phyloP scores from a whole-genome alignment of 2,329 filamentous ascomycete species.

The Myriangium duriaei region DNA sequence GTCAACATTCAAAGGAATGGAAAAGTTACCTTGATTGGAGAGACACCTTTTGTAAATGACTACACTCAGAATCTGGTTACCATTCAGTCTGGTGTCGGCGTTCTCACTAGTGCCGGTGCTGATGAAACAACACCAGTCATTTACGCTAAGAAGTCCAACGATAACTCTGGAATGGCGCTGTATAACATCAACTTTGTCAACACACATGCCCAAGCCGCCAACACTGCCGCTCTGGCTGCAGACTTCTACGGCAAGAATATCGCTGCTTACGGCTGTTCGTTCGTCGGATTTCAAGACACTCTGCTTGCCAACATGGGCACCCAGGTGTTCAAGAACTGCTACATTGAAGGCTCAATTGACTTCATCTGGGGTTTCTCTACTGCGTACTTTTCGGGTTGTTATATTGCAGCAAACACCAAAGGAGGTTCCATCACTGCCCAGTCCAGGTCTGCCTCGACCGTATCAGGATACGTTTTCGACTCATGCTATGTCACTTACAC shows the following conservation, averaged over 20 bases:
- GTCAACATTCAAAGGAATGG: conserved; percentile 29
- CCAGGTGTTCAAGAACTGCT: conserved; percentile 20
- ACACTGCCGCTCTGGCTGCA: conserved; percentile 24
- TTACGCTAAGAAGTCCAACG: conserved; percentile 31
- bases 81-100: conserved; percentile 27
- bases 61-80: conserved; percentile 27
- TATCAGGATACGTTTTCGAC: conserved; percentile 25
- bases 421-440: conserved; percentile 27
- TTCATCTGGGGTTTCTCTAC: conserved; percentile 33
- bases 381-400: conserved; percentile 30
- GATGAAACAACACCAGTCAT: conserved; percentile 35
- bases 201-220: conserved; percentile 21
- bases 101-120: conserved; percentile 28
- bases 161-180: conserved; percentile 17
- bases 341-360: conserved; percentile 26
- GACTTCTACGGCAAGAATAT: conserved; percentile 23
- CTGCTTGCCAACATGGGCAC: conserved; percentile 20
- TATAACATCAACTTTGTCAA: conserved; percentile 25
- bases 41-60: conserved; percentile 24
- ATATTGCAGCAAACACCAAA: conserved; percentile 23
- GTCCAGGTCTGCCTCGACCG: conserved; percentile 25
- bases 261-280: conserved; percentile 22
- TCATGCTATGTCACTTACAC: conserved; percentile 44
- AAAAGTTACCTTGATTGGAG: conserved; percentile 26
- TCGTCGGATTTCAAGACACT: conserved; percentile 21